phyloP scores from a whole-genome alignment of 106 monocot species.

The Dioscorea dumetorum region DNA sequence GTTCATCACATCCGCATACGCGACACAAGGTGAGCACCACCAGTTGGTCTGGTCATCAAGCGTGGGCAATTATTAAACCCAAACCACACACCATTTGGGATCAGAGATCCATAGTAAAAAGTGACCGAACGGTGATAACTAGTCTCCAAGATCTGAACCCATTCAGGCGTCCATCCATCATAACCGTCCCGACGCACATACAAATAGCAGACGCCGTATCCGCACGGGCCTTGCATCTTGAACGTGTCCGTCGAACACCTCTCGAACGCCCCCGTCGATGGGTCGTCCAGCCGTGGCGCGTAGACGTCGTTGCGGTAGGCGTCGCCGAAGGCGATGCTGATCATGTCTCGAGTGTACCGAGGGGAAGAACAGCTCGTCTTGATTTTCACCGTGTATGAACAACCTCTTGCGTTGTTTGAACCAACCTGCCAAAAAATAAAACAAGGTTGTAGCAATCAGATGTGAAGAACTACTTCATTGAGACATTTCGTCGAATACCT shows the following conservation, averaged over 20 bases:
- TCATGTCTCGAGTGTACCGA: slow-evolving; percentile 40
- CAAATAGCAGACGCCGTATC: slow-evolving; percentile 61
- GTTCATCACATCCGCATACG: no score
- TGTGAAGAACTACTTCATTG: neutral
- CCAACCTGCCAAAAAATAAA: neutral
- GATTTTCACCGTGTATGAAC: slow-evolving; percentile 67
- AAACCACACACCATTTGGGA: slow-evolving; percentile 56
- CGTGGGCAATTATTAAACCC: slow-evolving; percentile 52
- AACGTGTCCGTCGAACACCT: slow-evolving; percentile 78
- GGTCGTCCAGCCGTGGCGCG: slow-evolving; percentile 47
- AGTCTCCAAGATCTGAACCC: slow-evolving; percentile 43
- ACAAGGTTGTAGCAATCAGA: neutral
- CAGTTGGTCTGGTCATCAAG: neutral
- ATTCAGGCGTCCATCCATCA: slow-evolving; percentile 65
- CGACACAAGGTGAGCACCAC: neutral
- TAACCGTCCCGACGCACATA: slow-evolving; percentile 46
- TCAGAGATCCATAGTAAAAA: slow-evolving; percentile 42
- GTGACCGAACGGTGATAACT: slow-evolving; percentile 25
- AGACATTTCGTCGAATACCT: neutral
- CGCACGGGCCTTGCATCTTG: slow-evolving; percentile 56
- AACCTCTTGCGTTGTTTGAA: slow-evolving; percentile 8
- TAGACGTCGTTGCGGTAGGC: slow-evolving; percentile 74
- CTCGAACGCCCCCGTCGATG: slow-evolving; percentile 41
- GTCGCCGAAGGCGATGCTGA: slow-evolving; percentile 82
- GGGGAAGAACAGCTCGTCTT: slow-evolving; percentile 85